Base-by-base conservation (phyloP, 805 yeast genomes). In the Ogataea trehalophila region DNA sequence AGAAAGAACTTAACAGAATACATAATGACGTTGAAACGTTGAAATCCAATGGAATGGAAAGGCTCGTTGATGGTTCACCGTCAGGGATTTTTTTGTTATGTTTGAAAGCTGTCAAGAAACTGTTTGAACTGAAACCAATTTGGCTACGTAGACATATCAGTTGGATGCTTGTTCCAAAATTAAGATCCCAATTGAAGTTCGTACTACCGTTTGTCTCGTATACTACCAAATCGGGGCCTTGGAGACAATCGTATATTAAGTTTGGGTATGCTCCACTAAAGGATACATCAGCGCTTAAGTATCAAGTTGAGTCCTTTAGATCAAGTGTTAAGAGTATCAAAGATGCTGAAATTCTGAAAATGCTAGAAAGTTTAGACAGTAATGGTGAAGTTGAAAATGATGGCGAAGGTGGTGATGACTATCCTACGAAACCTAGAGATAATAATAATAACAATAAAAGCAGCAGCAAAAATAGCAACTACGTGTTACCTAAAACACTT, bases 181-280 rank as follows among this genome's bases (percentile, higher is more conserved):
- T 64, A 53, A 68, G 65, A 56, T 63, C 64, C 59, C 80, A 59
- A 53, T 60, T 92, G 39, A 82, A 85, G 56, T 82, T 77, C 52
- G 95, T 97, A 0, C 64, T 94, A 43, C 96, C 98, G 0, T 84
- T 87, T 62, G 85, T 89, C 0, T 77, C 96, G 0, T 94, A 81
- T 62, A 76, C 88, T 38, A 86, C 82, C 62, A 80, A 85, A 35
- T 86, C 85, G 59, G 99, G 99, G 0, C 99, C 98, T 0, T 94
- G 96, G 96, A 76, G 98, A 57, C 89, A 88, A 50, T 80, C 94
- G 11, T 89, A 85, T 62, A 81, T 90, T 40, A 77, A 71, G 54
- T 80, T 82, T 55, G 97, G 97, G 0, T 73, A 82, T 37, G 87
- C 92, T 65, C 97, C 98, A 0, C 69, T 77, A 38, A 56, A 66